phyloP scores from a whole-genome alignment of 2,329 filamentous ascomycete genomes.

The Colletotrichum spinosum region DNA sequence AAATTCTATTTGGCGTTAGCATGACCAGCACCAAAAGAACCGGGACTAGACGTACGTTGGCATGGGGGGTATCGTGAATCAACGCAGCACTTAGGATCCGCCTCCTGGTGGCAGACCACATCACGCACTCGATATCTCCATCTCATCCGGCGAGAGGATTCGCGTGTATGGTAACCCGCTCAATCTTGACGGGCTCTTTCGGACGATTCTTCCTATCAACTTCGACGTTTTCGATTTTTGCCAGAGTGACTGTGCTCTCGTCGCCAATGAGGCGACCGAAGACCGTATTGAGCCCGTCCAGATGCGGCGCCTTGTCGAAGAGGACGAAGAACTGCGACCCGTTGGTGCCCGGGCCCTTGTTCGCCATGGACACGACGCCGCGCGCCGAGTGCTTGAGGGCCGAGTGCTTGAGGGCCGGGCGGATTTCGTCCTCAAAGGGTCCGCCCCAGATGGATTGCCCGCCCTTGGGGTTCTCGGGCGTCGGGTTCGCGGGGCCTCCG shows the following conservation, averaged over 20 bases:
- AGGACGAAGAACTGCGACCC: slow-evolving; percentile 86
- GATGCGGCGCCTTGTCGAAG: slow-evolving; percentile 80
- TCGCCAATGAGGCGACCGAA: slow-evolving; percentile 81
- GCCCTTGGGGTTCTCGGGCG: slow-evolving; percentile 72
- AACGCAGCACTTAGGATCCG: too few relatives aligned
- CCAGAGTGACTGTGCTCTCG: slow-evolving; percentile 72
- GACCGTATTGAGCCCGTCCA: slow-evolving; percentile 87
- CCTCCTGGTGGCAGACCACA: too few relatives aligned
- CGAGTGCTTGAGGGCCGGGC: slow-evolving; percentile 75
- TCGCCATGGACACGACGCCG: slow-evolving; percentile 82
- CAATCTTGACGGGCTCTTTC: slow-evolving; percentile 73
- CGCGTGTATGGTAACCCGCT: slow-evolving; percentile 79
- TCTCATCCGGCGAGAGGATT: slow-evolving; percentile 77
- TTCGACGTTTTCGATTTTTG: slow-evolving; percentile 76
- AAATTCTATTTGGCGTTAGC: too few relatives aligned
- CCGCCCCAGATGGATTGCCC: slow-evolving; percentile 80
- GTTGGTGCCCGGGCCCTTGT: slow-evolving; percentile 79
- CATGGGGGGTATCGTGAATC: slow-evolving; percentile 3
- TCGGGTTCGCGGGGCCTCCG: slow-evolving; percentile 69
- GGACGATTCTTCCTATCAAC: slow-evolving; percentile 85
- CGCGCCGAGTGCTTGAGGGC: slow-evolving; percentile 75
- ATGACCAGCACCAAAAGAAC: too few relatives aligned
- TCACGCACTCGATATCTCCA: not conserved
- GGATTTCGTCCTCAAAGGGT: slow-evolving; percentile 84
- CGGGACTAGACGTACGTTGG: too few relatives aligned